These are phyloP conservation scores for Talaromyces sp. DNA, from an alignment of 2,329 filamentous ascomycete species.

Conservation along the genomic window DNA sequence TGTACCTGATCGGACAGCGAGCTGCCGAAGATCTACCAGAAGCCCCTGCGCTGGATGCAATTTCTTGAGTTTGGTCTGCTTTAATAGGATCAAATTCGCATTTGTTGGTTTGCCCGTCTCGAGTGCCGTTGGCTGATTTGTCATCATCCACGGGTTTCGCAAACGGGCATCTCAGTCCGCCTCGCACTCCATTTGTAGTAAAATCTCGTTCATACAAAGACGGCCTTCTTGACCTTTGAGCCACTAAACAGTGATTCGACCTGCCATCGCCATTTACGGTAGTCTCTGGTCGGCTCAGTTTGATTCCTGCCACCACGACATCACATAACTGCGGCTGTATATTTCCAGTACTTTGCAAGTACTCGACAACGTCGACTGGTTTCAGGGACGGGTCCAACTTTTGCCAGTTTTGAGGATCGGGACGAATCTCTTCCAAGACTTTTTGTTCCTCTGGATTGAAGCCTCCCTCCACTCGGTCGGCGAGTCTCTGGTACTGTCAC, in stretches of 20 bases:
- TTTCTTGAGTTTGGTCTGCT: slow-evolving; percentile 39
- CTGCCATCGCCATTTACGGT: slow-evolving; percentile 20
- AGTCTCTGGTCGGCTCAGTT: slow-evolving; percentile 9
- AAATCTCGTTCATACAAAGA: slow-evolving; percentile 81
- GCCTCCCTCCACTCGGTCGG: slow-evolving; percentile 23
- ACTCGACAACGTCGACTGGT: slow-evolving; percentile 53
- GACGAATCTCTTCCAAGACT: slow-evolving; percentile 24
- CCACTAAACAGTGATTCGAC: slow-evolving; percentile 35
- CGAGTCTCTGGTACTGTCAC: slow-evolving; percentile 30
- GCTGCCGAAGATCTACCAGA: slow-evolving; percentile 44
- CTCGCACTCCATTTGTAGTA: slow-evolving; percentile 75
- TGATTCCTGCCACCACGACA: slow-evolving; percentile 28
- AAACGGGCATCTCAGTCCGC: slow-evolving; percentile 77
- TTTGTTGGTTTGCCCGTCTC: slow-evolving; percentile 31
- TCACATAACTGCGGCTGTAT: slow-evolving; percentile 50
- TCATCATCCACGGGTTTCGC: slow-evolving; percentile 43
- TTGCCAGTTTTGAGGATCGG: slow-evolving; percentile 24
- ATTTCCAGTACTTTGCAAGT: slow-evolving; percentile 58
- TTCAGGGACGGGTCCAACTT: slow-evolving; percentile 56
- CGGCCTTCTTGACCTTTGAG: slow-evolving; percentile 51
- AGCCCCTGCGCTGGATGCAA: slow-evolving; percentile 35
- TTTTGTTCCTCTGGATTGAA: slow-evolving; percentile 25
- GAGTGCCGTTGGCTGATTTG: slow-evolving; percentile 32
- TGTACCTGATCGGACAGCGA: slow-evolving; percentile 86
- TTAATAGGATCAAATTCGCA: slow-evolving; percentile 51